Conservation (phyloP, 139 green algal species). For the Diplosphaera chodatii region DNA sequence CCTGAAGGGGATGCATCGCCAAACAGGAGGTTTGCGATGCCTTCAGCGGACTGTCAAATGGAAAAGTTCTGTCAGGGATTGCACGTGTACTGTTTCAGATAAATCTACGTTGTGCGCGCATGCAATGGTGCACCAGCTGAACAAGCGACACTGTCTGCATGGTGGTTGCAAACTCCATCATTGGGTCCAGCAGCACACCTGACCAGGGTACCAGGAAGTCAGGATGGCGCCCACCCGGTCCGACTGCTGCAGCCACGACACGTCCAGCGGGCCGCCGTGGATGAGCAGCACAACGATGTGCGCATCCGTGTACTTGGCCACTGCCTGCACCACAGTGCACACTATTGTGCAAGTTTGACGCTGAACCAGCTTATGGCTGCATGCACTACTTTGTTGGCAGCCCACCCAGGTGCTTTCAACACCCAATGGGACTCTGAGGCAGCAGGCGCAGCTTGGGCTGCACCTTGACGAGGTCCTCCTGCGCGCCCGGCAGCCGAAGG, state of each 20-base stretch:
- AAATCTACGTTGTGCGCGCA: too few species aligned
- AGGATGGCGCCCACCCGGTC: slow-evolving; percentile 19
- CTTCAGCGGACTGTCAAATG: slow-evolving; percentile 14
- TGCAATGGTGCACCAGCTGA: neutral
- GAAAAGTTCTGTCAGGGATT: too few species aligned
- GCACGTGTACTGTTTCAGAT: too few species aligned
- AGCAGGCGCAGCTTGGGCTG: too few species aligned
- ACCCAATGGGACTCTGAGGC: too few species aligned
- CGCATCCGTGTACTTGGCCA: slow-evolving; percentile 12
- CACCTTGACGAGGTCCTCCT: slow-evolving; percentile 1
- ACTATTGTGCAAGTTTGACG: too few species aligned
- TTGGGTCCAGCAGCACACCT: slow-evolving; percentile 8
- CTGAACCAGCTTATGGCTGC: too few species aligned
- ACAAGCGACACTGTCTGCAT: too few species aligned
- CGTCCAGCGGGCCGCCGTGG: slow-evolving; percentile 30
- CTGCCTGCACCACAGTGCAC: slow-evolving; percentile 5
- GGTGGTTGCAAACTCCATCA: too few species aligned
- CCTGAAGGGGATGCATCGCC: slow-evolving; percentile 19
- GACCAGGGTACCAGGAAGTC: slow-evolving; percentile 26
- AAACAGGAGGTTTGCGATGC: slow-evolving; percentile 31
- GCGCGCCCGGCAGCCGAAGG: slow-evolving; percentile 13
- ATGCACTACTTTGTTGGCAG: too few species aligned
- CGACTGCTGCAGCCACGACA: slow-evolving; percentile 22
- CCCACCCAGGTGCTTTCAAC: too few species aligned
- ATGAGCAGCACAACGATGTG: slow-evolving; percentile 25